A percentile compares a stretch with the other conserved stretches of the same genome.
These are phyloP conservation scores for Pythium angustatum DNA, from an alignment of 352 stramenopile genomes.

Conservation along the genomic window DNA sequence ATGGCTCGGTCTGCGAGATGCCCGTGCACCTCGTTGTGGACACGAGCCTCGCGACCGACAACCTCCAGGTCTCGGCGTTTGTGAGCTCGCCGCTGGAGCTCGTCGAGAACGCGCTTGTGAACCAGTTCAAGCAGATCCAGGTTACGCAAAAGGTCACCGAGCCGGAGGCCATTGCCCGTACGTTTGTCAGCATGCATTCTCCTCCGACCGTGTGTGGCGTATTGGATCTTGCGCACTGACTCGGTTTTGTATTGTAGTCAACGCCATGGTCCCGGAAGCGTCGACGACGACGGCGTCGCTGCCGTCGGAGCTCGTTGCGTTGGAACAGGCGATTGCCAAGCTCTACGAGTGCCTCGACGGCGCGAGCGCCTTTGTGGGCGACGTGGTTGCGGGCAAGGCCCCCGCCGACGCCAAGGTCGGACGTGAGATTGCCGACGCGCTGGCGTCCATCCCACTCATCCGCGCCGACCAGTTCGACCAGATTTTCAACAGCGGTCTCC, in stretches of 20 bases:
- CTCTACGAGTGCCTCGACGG: constrained; percentile 92
- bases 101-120: constrained; percentile 89
- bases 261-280: constrained; percentile 51
- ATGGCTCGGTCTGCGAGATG: constrained; percentile 91
- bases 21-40: constrained; percentile 96
- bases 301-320: constrained; percentile 76
- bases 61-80: constrained; percentile 92
- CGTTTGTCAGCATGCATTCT: background rate
- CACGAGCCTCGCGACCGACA: constrained; percentile 79
- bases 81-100: constrained; percentile 89
- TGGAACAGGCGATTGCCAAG: constrained; percentile 83
- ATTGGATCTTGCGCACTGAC: constrained; percentile 2
- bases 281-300: constrained; percentile 41
- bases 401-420: constrained; percentile 89
- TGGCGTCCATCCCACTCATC: constrained; percentile 94
- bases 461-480: constrained; percentile 95
- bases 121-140: constrained; percentile 93
- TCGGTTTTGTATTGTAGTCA: no score
- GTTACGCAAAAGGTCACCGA: constrained; percentile 92
- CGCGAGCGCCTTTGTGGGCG: constrained; percentile 87
- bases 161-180: constrained; percentile 92
- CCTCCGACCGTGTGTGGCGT: background rate
- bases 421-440: constrained; percentile 91
- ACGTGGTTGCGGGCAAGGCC: constrained; percentile 84
- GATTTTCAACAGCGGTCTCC: constrained; percentile 95